Conservation (phyloP, 2,329 filamentous ascomycete species). For the Escovopsis weberi region DNA sequence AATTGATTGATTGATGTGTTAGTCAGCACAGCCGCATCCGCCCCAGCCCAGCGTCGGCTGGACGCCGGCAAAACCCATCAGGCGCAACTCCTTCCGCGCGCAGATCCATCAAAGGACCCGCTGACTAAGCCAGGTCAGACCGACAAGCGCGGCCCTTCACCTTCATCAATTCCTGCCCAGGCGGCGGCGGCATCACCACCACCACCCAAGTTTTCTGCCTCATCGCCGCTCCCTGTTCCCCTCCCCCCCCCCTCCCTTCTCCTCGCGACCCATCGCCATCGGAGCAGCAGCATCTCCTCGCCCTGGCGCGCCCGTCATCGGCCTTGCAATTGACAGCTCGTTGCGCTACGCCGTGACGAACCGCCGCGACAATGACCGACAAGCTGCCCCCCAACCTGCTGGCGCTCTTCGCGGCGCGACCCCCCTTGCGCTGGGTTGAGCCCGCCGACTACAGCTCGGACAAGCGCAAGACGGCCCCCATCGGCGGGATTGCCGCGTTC, state of each 20-base stretch:
- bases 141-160: slow-evolving; percentile 6
- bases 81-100: too few relatives aligned
- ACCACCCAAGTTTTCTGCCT: neutral
- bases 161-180: slow-evolving; percentile 1
- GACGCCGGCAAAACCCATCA: slow-evolving; percentile 10
- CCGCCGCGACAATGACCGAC: slow-evolving; percentile 59
- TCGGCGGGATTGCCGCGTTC: slow-evolving; percentile 61
- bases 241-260: too few relatives aligned
- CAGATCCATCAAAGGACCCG: slow-evolving; percentile 4
- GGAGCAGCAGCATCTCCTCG: neutral
- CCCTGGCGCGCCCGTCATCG: neutral
- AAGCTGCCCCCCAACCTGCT: slow-evolving; percentile 87
- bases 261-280: too few relatives aligned
- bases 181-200: neutral
- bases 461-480: slow-evolving; percentile 58
- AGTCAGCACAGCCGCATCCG: too few relatives aligned
- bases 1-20: too few relatives aligned
- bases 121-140: slow-evolving; percentile 8
- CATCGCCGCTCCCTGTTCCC: neutral
- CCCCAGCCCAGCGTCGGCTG: slow-evolving; percentile 1
- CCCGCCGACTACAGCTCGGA: slow-evolving; percentile 73
- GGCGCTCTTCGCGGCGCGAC: slow-evolving; percentile 87
- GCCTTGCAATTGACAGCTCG: neutral
- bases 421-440: slow-evolving; percentile 77
- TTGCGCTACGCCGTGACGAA: neutral